Conservation (phyloP, 257 asterid species). For the Eucommia ulmoides region DNA sequence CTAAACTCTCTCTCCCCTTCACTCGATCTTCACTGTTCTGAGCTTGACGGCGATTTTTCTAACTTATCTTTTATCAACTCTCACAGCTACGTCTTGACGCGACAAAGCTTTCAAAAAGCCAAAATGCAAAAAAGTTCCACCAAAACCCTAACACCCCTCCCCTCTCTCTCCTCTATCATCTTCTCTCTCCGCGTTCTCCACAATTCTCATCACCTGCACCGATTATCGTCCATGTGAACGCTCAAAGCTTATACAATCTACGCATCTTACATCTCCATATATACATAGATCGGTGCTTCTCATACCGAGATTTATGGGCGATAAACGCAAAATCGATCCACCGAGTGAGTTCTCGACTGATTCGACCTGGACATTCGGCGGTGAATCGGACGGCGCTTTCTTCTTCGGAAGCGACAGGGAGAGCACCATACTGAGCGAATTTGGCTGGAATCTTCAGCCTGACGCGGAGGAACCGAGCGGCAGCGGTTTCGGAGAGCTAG, state of each 20-base stretch:
- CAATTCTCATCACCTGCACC: not conserved
- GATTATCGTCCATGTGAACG: too few species aligned
- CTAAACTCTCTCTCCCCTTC: not conserved
- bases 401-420: slow-evolving; percentile 28
- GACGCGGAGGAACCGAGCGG: slow-evolving; percentile 15
- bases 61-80: too few species aligned
- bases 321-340: slow-evolving; percentile 24
- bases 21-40: too few species aligned
- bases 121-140: not conserved
- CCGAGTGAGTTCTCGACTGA: slow-evolving; percentile 14
- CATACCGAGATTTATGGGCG: slow-evolving; percentile 19
- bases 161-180: not conserved
- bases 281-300: not conserved
- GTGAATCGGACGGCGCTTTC: slow-evolving; percentile 16
- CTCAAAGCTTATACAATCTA: too few species aligned
- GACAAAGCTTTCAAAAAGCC: slow-evolving; percentile 1
- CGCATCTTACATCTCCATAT: not conserved
- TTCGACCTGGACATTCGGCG: slow-evolving; percentile 33
- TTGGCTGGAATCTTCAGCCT: slow-evolving; percentile 57
- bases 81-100: slow-evolving; percentile 2
- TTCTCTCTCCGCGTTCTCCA: not conserved
- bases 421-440: slow-evolving; percentile 36
- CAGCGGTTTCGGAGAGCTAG: slow-evolving; percentile 16
- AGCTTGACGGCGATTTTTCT: too few species aligned
- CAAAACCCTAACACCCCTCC: not conserved